Percentiles rank a stretch among this genome's conserved stretches.
These are phyloP conservation scores for Arthrinium phaeospermum DNA, from an alignment of 2,329 filamentous ascomycete species.

Conservation along the genomic window DNA sequence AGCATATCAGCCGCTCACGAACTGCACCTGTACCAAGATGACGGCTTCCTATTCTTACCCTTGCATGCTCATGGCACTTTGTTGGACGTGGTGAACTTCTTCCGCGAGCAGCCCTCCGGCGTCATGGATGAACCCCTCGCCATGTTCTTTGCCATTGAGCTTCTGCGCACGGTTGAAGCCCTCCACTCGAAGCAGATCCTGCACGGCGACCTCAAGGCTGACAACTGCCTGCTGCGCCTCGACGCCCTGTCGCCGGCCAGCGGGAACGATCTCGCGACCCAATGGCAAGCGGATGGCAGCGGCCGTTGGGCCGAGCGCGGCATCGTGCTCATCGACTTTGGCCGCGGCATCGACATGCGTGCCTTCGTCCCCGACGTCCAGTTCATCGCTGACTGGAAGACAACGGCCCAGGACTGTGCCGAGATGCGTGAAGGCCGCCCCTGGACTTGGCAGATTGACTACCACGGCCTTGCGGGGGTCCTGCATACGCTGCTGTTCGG, in stretches of 20 bases:
- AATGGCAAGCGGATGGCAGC: constrained; percentile 75
- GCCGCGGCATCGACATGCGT: constrained; percentile 91
- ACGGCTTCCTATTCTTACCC: constrained; percentile 87
- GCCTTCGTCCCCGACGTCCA: constrained; percentile 77
- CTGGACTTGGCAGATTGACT: constrained; percentile 98
- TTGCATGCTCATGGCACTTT: constrained; percentile 89
- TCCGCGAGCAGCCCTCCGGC: constrained; percentile 72
- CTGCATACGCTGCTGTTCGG: constrained; percentile 91
- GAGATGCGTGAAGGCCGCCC: constrained; percentile 94
- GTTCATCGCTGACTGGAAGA: constrained; percentile 97
- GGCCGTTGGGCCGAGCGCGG: constrained; percentile 83
- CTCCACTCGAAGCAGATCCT: constrained; percentile 81
- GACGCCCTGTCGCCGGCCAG: constrained; percentile 51
- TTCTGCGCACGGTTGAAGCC: constrained; percentile 87
- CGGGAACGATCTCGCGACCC: constrained; percentile 56
- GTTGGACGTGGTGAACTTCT: constrained; percentile 91
- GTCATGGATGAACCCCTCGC: constrained; percentile 89
- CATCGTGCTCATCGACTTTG: constrained; percentile 90
- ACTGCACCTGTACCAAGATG: constrained; percentile 88
- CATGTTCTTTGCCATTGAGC: constrained; percentile 95
- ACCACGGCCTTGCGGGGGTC: constrained; percentile 88
- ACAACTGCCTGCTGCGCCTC: constrained; percentile 92
- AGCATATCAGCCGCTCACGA: constrained; percentile 86
- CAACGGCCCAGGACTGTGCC: constrained; percentile 83
- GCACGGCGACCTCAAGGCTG: constrained; percentile 93